Evolutionary conservation across 306 rosid genomes (phyloP).

Genomic region (Dalbergia cochinchinensis): DNA sequence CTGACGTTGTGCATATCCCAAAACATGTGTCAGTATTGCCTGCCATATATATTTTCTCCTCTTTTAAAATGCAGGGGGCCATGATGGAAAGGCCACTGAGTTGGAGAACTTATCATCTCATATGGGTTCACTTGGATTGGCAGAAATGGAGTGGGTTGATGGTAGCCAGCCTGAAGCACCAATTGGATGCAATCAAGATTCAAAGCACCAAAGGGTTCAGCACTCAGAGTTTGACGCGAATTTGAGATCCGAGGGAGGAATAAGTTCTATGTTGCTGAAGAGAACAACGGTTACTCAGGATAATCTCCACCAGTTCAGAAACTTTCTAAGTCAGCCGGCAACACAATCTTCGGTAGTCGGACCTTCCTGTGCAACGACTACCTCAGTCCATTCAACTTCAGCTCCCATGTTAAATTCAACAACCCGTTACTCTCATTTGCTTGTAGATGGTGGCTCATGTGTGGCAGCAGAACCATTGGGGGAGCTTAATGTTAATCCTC

Average conservation of each 20-base stretch:
- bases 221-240: conserved; percentile 59
- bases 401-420: conserved; percentile 83
- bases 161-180: conserved; percentile 67
- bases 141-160: conserved; percentile 89
- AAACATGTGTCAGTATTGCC: conserved; percentile 45
- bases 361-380: conserved; percentile 86
- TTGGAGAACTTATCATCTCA: conserved; percentile 88
- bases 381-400: conserved; percentile 81
- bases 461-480: conserved; percentile 54
- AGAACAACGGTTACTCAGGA: conserved; percentile 67
- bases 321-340: conserved; percentile 78
- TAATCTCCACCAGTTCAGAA: conserved; percentile 73
- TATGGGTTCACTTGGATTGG: conserved; percentile 91
- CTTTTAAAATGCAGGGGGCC: conserved; percentile 84
- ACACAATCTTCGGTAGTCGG: conserved; percentile 80
- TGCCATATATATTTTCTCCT: conserved; percentile 56
- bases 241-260: conserved; percentile 64
- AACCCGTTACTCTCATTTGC: conserved; percentile 64
- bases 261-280: conserved; percentile 64
- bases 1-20: conserved; percentile 42
- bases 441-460: conserved; percentile 51
- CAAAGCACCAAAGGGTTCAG: conserved; percentile 56
- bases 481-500: conserved; percentile 53
- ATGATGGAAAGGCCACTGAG: conserved; percentile 79
- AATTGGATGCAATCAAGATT: conserved; percentile 58